Evolutionary conservation across 2,329 filamentous ascomycete species (phyloP), one percentile per base, ranked within the genome.

Genomic region (Lasiodiplodia theobromae): DNA sequence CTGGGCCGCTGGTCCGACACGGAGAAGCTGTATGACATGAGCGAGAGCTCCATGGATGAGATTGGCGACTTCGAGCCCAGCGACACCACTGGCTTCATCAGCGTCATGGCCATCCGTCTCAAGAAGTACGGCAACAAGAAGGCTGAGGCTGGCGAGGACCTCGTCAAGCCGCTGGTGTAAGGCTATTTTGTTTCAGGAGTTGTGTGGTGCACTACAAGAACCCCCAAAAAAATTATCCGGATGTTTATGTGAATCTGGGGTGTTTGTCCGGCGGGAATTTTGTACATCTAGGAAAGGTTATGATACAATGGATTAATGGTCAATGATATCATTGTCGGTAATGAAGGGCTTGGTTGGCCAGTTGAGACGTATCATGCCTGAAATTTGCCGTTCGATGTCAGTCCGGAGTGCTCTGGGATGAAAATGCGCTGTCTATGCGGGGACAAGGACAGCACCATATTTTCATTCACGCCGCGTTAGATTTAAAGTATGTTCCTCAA

Each of bases 81-180:
- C 70, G 89, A 91, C 75, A 90, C 89, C 52, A 89, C 87, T 51
- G 88, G 88, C 38, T 91, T 91, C 81, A 89, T 95, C 76, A 86
- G 85, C 66, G 89, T 93, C 73, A 85, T 95, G 75, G 87, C 87
- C 71, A 91, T 91, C 47, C 73, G 77, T 71, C 54, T 69, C 49
- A 69, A 69, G 68, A 69, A 69, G 58, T 69, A 69, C 60, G 68
- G 68, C 40, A 67, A 62, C 38, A 62, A 63, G 68, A 69, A 69
- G 68, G 56, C 52, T 28, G 68, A 69, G 68, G 25, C 37, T 21
- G 68, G 68, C 37, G 68, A 69, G 68, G 51, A 53, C n/a, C 65
- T 69, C 16, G 66, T 68, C 68, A 66, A 66, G 53, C 52, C 67
- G 21, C 21, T 63, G 10, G 28, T 21, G 12, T 62, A 53, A 44